These are phyloP conservation scores for Syzygium aqueum DNA, from an alignment of 345 rosid genomes.

Conservation along the genomic window DNA sequence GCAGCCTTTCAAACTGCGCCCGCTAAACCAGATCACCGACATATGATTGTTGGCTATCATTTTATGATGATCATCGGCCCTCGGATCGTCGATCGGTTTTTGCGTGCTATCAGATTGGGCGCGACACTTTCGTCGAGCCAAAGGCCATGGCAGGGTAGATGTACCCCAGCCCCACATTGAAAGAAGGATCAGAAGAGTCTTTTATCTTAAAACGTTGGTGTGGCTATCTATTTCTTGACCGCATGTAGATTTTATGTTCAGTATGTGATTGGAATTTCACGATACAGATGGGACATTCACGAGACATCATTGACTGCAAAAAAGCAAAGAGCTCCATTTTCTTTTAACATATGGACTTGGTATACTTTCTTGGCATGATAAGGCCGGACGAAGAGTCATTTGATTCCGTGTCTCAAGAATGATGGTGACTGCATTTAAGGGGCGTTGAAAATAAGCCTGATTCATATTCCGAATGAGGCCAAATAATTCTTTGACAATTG, in stretches of 20 bases:
- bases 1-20: not conserved
- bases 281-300: not conserved
- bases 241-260: not conserved
- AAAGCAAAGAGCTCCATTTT: not conserved
- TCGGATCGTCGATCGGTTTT: not conserved
- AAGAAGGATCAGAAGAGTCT: too few species aligned
- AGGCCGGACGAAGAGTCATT: not conserved
- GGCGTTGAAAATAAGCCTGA: not conserved
- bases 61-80: not conserved
- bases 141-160: not conserved
- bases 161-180: not conserved
- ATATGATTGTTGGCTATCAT: not conserved
- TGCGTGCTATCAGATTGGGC: not conserved
- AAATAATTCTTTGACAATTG: not conserved
- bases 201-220: too few species aligned
- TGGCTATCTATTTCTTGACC: not conserved
- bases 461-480: not conserved
- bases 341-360: not conserved
- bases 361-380: not conserved
- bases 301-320: not conserved
- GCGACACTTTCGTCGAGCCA: not conserved
- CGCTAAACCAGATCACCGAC: not conserved
- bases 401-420: not conserved
- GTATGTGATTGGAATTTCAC: not conserved
- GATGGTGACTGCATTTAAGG: not conserved